Conservation (phyloP, 768 basidiomycete genomes). For the Xerocomus potaroensis region DNA sequence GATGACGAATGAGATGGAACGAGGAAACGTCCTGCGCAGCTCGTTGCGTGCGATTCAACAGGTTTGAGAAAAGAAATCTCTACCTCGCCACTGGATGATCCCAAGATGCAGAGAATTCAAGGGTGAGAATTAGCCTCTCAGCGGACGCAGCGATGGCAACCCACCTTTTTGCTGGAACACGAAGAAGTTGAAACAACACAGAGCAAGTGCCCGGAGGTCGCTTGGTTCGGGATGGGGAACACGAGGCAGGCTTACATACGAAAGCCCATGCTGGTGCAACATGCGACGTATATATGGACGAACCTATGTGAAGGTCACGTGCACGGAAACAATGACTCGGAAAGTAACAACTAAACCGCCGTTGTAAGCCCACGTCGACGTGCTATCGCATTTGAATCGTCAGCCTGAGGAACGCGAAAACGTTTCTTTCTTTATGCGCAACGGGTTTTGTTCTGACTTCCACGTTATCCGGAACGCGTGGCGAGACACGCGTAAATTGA, state of each 20-base stretch:
- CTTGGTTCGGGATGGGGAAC: slow-evolving; percentile 23
- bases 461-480: background rate
- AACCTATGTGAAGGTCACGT: slow-evolving; percentile 22
- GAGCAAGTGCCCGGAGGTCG: slow-evolving; percentile 20
- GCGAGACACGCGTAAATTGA: background rate
- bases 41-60: slow-evolving; percentile 16
- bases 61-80: slow-evolving; percentile 1
- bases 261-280: slow-evolving; percentile 3
- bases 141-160: slow-evolving; percentile 3
- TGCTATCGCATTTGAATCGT: too few relatives aligned
- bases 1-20: slow-evolving; percentile 19
- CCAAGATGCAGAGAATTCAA: background rate
- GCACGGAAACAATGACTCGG: slow-evolving; percentile 3
- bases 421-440: background rate
- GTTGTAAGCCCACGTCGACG: too few relatives aligned
- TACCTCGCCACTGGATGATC: background rate
- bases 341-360: too few relatives aligned
- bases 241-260: slow-evolving; percentile 32
- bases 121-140: slow-evolving; percentile 4
- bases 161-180: slow-evolving; percentile 24
- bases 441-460: background rate
- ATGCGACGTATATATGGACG: slow-evolving; percentile 13
- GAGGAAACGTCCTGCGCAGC: slow-evolving; percentile 28
- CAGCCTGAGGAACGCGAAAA: background rate
- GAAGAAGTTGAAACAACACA: slow-evolving; percentile 20